These are phyloP conservation scores for Mayamaea pseudoterrestris DNA, from an alignment of 108 stramenopile genomes.

Conservation along the genomic window DNA sequence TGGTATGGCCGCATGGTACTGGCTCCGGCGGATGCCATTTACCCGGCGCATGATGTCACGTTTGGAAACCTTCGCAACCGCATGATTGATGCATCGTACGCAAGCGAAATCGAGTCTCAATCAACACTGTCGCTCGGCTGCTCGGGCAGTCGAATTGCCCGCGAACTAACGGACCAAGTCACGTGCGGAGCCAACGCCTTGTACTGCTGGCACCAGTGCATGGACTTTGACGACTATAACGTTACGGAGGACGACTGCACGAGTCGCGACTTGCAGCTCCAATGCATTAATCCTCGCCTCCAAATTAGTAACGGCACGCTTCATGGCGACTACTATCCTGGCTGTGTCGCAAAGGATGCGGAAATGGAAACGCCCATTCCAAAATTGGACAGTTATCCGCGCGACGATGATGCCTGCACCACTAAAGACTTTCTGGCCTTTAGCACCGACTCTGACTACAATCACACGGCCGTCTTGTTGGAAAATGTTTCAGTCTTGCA, in stretches of 20 bases:
- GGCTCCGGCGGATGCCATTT: constrained; percentile 48
- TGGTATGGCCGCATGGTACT: constrained; percentile 86
- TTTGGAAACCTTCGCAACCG: constrained; percentile 44
- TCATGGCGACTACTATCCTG: constrained; percentile 18
- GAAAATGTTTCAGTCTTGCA: background rate
- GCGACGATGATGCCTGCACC: background rate
- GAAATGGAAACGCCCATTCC: background rate
- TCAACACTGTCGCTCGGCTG: constrained; percentile 22
- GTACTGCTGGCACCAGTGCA: constrained; percentile 79
- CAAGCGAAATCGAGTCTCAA: constrained; percentile 1
- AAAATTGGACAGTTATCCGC: background rate
- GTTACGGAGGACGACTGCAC: constrained; percentile 38
- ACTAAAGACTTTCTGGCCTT: background rate
- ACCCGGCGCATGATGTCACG: constrained; percentile 21
- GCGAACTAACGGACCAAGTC: constrained; percentile 17
- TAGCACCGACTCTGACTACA: background rate
- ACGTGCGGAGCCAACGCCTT: constrained; percentile 40
- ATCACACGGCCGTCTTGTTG: background rate
- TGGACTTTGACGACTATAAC: constrained; percentile 28
- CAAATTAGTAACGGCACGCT: constrained; percentile 24
- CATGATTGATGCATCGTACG: constrained; percentile 18
- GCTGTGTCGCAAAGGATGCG: constrained; percentile 1
- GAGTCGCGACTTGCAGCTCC: constrained; percentile 29
- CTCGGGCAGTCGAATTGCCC: constrained; percentile 18
- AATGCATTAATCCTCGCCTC: constrained; percentile 45